Conservation (phyloP, 1,139 yeast species). For the Magnusiomyces tetraspermus region DNA sequence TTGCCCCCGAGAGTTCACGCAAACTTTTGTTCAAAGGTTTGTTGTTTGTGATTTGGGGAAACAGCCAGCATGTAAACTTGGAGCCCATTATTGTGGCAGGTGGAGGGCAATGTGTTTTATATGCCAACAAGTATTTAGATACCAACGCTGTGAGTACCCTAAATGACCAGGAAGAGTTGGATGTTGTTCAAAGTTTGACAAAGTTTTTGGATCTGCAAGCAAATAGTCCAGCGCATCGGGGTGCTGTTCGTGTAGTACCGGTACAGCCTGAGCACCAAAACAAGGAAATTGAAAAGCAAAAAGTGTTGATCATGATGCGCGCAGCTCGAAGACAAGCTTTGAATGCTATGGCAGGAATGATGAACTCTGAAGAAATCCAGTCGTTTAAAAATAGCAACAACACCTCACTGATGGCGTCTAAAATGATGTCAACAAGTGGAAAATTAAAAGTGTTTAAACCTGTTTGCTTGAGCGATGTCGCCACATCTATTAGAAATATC, state of each 20-base stretch:
- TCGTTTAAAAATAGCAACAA: not conserved
- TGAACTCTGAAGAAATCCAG: too few species aligned
- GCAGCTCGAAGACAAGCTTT: not conserved
- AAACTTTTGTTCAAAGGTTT: not conserved
- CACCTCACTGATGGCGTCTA: not conserved
- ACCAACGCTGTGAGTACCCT: not conserved
- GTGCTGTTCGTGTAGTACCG: not conserved
- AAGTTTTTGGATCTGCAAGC: not conserved
- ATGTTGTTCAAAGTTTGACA: not conserved
- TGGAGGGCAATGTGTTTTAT: not conserved
- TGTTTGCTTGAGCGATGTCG: not conserved
- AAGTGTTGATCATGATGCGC: not conserved
- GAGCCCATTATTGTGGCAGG: not conserved
- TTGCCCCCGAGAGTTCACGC: not conserved
- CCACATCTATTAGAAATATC: not conserved
- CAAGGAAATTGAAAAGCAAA: not conserved
- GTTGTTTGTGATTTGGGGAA: not conserved
- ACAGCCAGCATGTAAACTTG: not conserved
- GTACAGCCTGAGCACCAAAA: not conserved
- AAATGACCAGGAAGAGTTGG: not conserved
- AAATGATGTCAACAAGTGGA: not conserved
- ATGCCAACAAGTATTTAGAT: not conserved
- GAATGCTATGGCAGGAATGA: not conserved
- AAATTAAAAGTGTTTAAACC: not conserved
- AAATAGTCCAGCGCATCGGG: not conserved